These are phyloP conservation scores for Blastobotrys buckinghamii DNA, from an alignment of 1,139 yeast species.

Conservation along the genomic window DNA sequence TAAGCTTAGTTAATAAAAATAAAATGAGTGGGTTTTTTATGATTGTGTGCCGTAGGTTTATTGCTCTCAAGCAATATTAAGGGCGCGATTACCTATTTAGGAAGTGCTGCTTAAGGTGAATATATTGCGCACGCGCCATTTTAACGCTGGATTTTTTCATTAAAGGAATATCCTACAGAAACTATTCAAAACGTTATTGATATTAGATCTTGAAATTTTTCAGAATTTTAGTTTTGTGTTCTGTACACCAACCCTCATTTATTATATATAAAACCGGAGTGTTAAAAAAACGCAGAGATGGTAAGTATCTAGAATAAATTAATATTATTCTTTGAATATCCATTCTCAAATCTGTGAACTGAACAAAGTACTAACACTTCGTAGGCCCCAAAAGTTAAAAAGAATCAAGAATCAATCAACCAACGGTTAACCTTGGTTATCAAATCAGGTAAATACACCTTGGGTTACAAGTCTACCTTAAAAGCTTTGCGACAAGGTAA, in stretches of 20 bases:
- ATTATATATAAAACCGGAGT: conserved; percentile 66
- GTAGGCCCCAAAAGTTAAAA: conserved; percentile 92
- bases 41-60: no score
- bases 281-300: conserved; percentile 84
- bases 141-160: no score
- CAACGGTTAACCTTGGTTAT: conserved; percentile 96
- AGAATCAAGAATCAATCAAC: conserved; percentile 92
- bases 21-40: no score
- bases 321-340: not conserved
- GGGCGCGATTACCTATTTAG: not conserved
- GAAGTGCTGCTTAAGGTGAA: no score
- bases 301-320: conserved; percentile 52
- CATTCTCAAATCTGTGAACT: not conserved
- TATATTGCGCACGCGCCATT: no score
- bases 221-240: not conserved
- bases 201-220: not conserved
- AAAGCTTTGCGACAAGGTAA: conserved; percentile 98
- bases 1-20: no score
- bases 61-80: no score
- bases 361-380: conserved; percentile 1
- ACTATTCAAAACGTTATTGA: no score
- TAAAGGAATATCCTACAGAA: no score
- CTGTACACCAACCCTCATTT: conserved; percentile 5
- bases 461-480: conserved; percentile 99
- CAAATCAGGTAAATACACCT: conserved; percentile 99